Evolutionary conservation across 352 stramenopile genomes (phyloP).

Genomic region (Globisporangium spiculum): DNA sequence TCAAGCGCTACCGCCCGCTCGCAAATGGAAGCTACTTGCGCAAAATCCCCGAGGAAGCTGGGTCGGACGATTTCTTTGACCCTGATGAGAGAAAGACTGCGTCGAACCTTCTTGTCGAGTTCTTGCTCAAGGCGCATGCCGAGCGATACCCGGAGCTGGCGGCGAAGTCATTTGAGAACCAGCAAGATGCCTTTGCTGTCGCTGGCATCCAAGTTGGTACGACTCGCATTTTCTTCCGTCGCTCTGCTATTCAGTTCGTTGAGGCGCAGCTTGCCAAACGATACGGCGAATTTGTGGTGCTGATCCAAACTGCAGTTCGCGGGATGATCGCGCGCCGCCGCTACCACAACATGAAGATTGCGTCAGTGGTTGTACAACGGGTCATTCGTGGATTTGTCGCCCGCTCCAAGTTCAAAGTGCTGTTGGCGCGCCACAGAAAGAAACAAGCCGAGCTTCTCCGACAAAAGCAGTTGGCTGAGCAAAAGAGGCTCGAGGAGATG

Average conservation of each 20-base stretch:
- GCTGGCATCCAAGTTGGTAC: slow-evolving; percentile 77
- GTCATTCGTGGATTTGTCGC: slow-evolving; percentile 67
- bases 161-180: slow-evolving; percentile 32
- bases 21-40: slow-evolving; percentile 62
- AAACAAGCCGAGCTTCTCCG: slow-evolving; percentile 38
- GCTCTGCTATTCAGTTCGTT: slow-evolving; percentile 81
- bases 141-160: slow-evolving; percentile 59
- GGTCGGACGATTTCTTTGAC: slow-evolving; percentile 53
- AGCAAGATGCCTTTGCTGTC: slow-evolving; percentile 39
- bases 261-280: slow-evolving; percentile 84
- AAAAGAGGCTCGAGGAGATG: slow-evolving; percentile 12
- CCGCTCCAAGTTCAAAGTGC: slow-evolving; percentile 47
- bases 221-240: slow-evolving; percentile 82
- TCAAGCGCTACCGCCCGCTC: slow-evolving; percentile 86
- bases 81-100: slow-evolving; percentile 48
- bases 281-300: slow-evolving; percentile 82
- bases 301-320: slow-evolving; percentile 75
- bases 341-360: slow-evolving; percentile 48
- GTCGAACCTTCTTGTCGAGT: slow-evolving; percentile 57
- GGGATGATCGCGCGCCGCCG: slow-evolving; percentile 47
- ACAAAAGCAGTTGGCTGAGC: slow-evolving; percentile 40
- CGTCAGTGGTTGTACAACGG: slow-evolving; percentile 48
- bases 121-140: slow-evolving; percentile 65
- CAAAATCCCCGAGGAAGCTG: slow-evolving; percentile 52
- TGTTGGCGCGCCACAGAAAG: slow-evolving; percentile 46